These are phyloP conservation scores for Pseudovirgaria hyperparasitica DNA, from an alignment of 2,329 filamentous ascomycete genomes.

Conservation along the genomic window DNA sequence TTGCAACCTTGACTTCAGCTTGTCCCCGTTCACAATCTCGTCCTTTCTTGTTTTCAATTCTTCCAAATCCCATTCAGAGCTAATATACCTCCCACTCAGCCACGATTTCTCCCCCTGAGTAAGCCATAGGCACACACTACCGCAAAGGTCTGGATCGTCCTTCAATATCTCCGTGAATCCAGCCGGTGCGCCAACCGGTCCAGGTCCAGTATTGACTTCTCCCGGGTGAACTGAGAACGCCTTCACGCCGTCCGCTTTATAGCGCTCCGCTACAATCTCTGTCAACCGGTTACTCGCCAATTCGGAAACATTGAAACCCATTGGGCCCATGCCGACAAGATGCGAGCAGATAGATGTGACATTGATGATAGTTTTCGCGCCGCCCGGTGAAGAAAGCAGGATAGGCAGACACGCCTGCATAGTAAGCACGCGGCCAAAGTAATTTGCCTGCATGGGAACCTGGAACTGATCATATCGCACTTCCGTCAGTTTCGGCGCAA, in stretches of 20 bases:
- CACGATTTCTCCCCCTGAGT: slow-evolving; percentile 15
- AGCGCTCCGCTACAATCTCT: slow-evolving; percentile 15
- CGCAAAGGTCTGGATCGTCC: slow-evolving; percentile 14
- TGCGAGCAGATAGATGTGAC: slow-evolving; percentile 15
- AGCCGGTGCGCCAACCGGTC: slow-evolving; percentile 1
- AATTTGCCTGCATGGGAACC: slow-evolving; percentile 1
- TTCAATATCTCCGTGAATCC: background rate
- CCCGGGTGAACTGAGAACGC: slow-evolving; percentile 18
- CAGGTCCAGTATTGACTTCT: slow-evolving; percentile 14
- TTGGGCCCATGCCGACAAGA: slow-evolving; percentile 2
- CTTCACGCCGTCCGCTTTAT: slow-evolving; percentile 11
- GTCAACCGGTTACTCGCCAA: slow-evolving; percentile 16
- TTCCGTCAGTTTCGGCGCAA: background rate
- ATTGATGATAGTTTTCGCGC: slow-evolving; percentile 13
- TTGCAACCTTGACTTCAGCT: slow-evolving; percentile 13
- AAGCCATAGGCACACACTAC: slow-evolving; percentile 21
- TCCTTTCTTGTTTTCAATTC: slow-evolving; percentile 13
- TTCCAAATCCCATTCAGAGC: slow-evolving; percentile 18
- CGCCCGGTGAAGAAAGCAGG: slow-evolving; percentile 2
- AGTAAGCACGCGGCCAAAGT: slow-evolving; percentile 1
- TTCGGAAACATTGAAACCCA: slow-evolving; percentile 11
- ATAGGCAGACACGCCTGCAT: slow-evolving; percentile 1
- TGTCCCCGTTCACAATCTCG: slow-evolving; percentile 12
- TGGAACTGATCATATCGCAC: background rate
- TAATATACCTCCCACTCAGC: slow-evolving; percentile 16